Base-by-base conservation (phyloP, 257 asterid genomes). In the Solanum clarkiae region DNA sequence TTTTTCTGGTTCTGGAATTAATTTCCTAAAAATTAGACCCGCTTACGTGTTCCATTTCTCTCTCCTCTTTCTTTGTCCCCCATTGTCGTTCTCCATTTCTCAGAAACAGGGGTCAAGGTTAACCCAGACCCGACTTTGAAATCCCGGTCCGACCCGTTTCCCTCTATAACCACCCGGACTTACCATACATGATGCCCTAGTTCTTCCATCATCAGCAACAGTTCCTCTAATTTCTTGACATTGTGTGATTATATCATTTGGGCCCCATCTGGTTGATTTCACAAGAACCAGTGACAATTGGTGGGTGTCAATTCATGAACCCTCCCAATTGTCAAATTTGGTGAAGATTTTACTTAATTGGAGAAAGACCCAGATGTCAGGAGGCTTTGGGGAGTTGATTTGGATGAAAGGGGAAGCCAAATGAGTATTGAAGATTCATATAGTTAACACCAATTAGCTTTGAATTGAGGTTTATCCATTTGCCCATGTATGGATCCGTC, bases 401-500 rank as follows among this genome's bases (percentile, higher is more conserved):
- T 45, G 80, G 11, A 72, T 72, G 80, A 72, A 72, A n/a, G 56
- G 40, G 40, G 80, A 74, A 74, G 14, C 59, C 5, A 74, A 74
- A 49, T 60, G 72, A 47, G 8, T 4, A 9, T 79, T 53, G 49
- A 53, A 53, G 29, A 79, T 79, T 79, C 49, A 29, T 29, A 60
- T 65, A 62, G 26, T 24, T 56, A 60, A 45, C 42, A 32, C 47
- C 3, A 80, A 49, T 79, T 87, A 83, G 84, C 80, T 89, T 87
- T 81, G 81, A 75, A 44, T 72, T 44, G 56, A 72, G 40, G 56
- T 44, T 44, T 72, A 45, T 72, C 16, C 18, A 63, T 60, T 69
- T 77, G 86, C 60, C 40, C 66, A 86, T 89, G 75, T 62, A 93
- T 93, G 97, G 97, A 90, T 90, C 88, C 92, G 11, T 86, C 89